Percentiles rank a stretch among this genome's conserved stretches.
Conservation (phyloP, 371 early-diverging fungal genomes). For the Mortierella sp. region DNA sequence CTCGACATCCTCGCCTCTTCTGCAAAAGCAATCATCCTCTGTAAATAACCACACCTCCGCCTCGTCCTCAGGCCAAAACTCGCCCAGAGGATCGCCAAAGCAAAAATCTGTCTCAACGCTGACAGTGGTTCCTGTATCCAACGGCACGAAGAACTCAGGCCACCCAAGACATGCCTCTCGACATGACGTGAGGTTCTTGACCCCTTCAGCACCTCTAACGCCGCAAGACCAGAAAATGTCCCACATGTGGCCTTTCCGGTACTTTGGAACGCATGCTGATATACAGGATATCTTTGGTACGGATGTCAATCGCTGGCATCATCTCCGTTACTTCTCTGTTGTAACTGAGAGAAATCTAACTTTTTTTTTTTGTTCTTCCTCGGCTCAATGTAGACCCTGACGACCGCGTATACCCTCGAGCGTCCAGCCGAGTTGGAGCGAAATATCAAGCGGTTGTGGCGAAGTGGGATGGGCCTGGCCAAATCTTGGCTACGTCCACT, state of each 20-base stretch:
- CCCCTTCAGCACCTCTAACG: constrained; percentile 16
- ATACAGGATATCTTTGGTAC: constrained; percentile 76
- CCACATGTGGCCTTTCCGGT: constrained; percentile 88
- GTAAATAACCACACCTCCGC: constrained; percentile 26
- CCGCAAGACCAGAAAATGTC: constrained; percentile 57
- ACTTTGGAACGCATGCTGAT: constrained; percentile 85
- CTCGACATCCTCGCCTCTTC: constrained; percentile 12
- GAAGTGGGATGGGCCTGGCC: constrained; percentile 63
- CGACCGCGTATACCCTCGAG: constrained; percentile 85
- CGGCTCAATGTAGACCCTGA: constrained; percentile 61
- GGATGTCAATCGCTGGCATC: not conserved
- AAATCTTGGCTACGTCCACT: constrained; percentile 38
- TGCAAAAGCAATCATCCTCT: constrained; percentile 12
- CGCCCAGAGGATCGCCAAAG: constrained; percentile 48
- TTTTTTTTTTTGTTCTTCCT: not conserved
- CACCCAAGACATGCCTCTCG: constrained; percentile 7
- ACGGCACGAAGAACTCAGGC: constrained; percentile 6
- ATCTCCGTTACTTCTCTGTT: no score
- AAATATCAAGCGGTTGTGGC: constrained; percentile 83
- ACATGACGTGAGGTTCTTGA: constrained; percentile 1
- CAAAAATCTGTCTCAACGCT: constrained; percentile 32
- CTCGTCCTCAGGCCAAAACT: constrained; percentile 44
- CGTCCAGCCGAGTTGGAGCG: constrained; percentile 82
- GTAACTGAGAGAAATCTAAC: no score
- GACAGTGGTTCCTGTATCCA: constrained; percentile 18